Conservation (phyloP, 140 eudicot species). For the Erigeron philadelphicus region DNA sequence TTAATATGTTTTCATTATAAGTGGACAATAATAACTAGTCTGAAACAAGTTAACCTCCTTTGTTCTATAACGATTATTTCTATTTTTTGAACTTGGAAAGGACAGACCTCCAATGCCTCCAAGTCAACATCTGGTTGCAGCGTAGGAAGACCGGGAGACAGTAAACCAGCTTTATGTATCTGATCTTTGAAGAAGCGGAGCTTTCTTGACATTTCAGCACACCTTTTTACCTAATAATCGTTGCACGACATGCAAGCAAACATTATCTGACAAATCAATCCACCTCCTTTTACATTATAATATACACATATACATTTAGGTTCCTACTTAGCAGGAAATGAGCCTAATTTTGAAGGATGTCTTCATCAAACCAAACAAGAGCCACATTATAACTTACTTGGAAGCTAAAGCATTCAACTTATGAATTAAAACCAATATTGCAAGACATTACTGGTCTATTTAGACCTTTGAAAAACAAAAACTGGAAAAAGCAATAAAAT, state of each 20-base stretch:
- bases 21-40: background rate
- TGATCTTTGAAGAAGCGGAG: slow-evolving; percentile 89
- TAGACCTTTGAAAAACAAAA: background rate
- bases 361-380: too few relatives aligned
- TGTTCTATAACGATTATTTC: background rate
- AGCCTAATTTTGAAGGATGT: background rate
- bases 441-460: background rate
- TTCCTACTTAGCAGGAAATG: slow-evolving; percentile 1
- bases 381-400: background rate
- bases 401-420: background rate
- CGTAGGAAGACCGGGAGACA: slow-evolving; percentile 52
- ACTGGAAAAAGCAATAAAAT: slow-evolving; percentile 1
- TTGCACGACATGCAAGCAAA: slow-evolving; percentile 20
- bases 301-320: slow-evolving; percentile 15
- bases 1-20: too few relatives aligned
- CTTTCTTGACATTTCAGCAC: slow-evolving; percentile 99
- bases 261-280: slow-evolving; percentile 14
- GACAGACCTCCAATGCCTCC: slow-evolving; percentile 83
- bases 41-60: background rate
- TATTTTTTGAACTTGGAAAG: slow-evolving; percentile 15
- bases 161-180: slow-evolving; percentile 72
- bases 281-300: slow-evolving; percentile 8
- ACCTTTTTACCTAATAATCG: slow-evolving; percentile 71
- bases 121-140: slow-evolving; percentile 70
- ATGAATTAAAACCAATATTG: background rate